These are phyloP conservation scores for Suhomyces atakaporum DNA, from an alignment of 1,139 yeast species.

Conservation along the genomic window DNA sequence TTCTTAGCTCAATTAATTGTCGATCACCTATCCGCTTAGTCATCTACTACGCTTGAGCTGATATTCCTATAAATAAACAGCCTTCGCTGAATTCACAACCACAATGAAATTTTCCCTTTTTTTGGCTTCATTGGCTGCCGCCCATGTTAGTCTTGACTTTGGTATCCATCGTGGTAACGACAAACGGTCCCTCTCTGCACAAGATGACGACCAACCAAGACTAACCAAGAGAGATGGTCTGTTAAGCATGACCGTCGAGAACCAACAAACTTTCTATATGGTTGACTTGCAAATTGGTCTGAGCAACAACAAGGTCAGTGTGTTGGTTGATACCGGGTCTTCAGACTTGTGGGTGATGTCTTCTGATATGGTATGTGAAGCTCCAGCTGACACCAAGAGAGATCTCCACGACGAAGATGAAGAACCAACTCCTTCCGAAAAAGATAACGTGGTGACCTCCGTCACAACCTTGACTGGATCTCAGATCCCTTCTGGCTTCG, in stretches of 20 bases:
- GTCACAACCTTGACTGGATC: neutral
- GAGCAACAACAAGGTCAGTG: slow-evolving; percentile 29
- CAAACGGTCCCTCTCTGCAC: slow-evolving; percentile 1
- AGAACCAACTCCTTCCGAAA: slow-evolving; percentile 3
- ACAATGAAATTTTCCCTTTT: slow-evolving; percentile 1
- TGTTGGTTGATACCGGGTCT: slow-evolving; percentile 49
- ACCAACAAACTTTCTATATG: slow-evolving; percentile 51
- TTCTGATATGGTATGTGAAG: slow-evolving; percentile 30
- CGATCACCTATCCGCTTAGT: too few species aligned
- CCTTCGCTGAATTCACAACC: too few species aligned
- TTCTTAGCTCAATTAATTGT: too few species aligned
- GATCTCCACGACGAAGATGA: neutral
- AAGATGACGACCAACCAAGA: slow-evolving; percentile 4
- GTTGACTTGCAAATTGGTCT: slow-evolving; percentile 43
- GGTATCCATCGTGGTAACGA: slow-evolving; percentile 17
- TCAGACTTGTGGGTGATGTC: slow-evolving; percentile 51
- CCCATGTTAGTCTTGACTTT: slow-evolving; percentile 16
- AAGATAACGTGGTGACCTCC: too few species aligned
- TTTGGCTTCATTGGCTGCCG: slow-evolving; percentile 3
- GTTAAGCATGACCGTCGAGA: slow-evolving; percentile 41
- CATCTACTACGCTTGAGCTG: neutral
- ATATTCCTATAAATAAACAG: too few species aligned
- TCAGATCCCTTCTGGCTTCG: slow-evolving; percentile 3
- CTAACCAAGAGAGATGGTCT: slow-evolving; percentile 40
- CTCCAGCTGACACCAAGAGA: neutral